Evolutionary conservation across 129 eudicot species (phyloP), one percentile per base, ranked within the genome.

Genomic region (Lactuca saligna): DNA sequence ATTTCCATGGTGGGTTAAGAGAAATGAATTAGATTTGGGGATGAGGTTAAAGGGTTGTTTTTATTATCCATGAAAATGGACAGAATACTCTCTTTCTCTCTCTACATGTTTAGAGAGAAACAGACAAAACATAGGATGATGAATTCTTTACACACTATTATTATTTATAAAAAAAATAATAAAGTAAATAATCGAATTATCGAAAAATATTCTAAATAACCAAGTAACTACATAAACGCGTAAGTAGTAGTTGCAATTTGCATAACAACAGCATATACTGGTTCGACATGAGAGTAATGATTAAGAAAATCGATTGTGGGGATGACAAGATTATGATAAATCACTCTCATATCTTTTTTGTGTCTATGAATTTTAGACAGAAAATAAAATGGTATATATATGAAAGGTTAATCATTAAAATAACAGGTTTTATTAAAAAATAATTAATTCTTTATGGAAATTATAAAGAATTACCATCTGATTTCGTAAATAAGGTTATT

Each of bases 1-100:
- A 55, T 70, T 34, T 76, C 81, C 81, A 76, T 75, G 49, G 72
- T 65, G 63, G 81, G 48, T 76, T 76, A 69, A 76, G 61, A 31
- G 70, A 69, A 69, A 61, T 69, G 74, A 75, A 75, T 75, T 66
- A 67, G 65, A 46, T 57, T 66, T 75, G 68, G 69, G 16, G 74
- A 75, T 66, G 79, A 48, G 74, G 74, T 75, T 75, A 66, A 55
- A 75, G 61, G 34, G 78, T 1, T 66, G 79, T 58, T n/a, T 66
- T 75, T 75, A 66, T 75, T 75, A 44, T 74, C 78, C 58, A 75
- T 75, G 55, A 56, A 63, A 73, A 73, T 73, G 78, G 57, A 63
- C 53, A 44, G 49, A 61, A 46, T 71, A 60, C 17, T 50, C 17
- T 53, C 57, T 61, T 7, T 61, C 32, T 61, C 66, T 68, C 34